Evolutionary conservation across 208 protist genomes (phyloP).

Genomic region (Acanthamoeba quina): DNA sequence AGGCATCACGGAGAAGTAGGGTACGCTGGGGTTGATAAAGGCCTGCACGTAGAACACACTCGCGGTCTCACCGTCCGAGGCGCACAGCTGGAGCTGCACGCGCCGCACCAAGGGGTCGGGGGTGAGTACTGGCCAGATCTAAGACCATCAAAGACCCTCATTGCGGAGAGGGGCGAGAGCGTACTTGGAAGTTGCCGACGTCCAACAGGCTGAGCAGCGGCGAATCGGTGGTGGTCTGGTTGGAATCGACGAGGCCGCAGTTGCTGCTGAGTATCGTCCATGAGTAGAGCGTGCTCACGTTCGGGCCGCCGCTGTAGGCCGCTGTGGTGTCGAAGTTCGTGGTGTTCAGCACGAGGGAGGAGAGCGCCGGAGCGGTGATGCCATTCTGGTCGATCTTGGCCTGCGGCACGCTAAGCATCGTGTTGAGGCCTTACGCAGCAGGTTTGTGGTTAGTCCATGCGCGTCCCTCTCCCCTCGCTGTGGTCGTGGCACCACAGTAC

Average conservation of each 20-base stretch:
- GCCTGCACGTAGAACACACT: slow-evolving; percentile 23
- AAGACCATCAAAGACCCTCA: too few species aligned
- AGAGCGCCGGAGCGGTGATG: neutral
- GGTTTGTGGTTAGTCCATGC: neutral
- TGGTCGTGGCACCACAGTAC: neutral
- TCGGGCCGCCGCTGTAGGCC: neutral
- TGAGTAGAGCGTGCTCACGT: neutral
- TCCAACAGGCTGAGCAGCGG: neutral
- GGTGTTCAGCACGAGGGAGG: neutral
- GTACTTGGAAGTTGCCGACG: slow-evolving; percentile 36
- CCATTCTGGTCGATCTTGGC: slow-evolving; percentile 6
- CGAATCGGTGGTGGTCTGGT: neutral
- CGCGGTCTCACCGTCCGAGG: neutral
- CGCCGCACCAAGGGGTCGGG: neutral
- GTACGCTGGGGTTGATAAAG: slow-evolving; percentile 3
- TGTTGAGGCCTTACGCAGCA: neutral
- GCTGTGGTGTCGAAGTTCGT: slow-evolving; percentile 21
- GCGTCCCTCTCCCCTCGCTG: neutral
- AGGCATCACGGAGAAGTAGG: neutral
- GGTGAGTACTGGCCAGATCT: neutral
- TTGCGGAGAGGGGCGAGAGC: neutral
- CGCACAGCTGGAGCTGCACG: slow-evolving; percentile 27
- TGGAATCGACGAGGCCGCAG: neutral
- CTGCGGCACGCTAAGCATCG: neutral
- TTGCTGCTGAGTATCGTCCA: slow-evolving; percentile 27